Evolutionary conservation across 2,329 filamentous ascomycete genomes (phyloP).

Genomic region (Teratosphaeria nubilosa): DNA sequence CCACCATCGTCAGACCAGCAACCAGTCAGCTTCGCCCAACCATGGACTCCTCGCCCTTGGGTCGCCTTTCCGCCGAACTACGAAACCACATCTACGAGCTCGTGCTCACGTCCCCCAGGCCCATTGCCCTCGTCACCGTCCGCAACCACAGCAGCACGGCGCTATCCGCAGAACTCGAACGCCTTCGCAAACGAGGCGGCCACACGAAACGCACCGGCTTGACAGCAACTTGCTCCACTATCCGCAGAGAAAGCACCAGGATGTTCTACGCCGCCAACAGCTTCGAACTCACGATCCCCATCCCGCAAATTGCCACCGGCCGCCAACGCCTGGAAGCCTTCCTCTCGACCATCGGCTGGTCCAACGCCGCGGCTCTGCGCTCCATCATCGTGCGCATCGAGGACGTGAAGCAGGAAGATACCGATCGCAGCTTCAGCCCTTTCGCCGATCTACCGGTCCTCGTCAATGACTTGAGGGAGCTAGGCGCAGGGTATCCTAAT

Average conservation of each 20-base stretch:
- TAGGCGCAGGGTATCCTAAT: neutral
- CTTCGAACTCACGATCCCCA: neutral
- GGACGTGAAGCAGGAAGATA: neutral
- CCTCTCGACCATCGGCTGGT: neutral
- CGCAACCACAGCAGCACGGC: neutral
- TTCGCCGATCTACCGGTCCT: neutral
- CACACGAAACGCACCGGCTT: neutral
- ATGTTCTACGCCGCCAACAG: conserved; percentile 1
- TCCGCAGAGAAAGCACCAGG: neutral
- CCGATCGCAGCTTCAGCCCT: neutral
- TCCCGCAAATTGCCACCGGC: neutral
- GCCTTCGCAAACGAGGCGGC: neutral
- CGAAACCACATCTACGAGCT: conserved; percentile 3
- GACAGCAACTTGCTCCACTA: neutral
- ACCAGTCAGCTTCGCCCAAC: neutral
- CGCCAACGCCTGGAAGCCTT: neutral
- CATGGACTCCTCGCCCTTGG: conserved; percentile 3
- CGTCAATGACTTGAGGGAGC: neutral
- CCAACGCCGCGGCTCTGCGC: neutral
- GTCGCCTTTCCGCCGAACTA: neutral
- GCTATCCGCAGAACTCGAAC: neutral
- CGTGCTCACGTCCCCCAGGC: neutral
- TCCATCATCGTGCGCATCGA: neutral
- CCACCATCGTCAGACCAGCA: neutral
- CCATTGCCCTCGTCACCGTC: neutral